Conservation (phyloP, 2,329 filamentous ascomycete species). For the Lachnellula occidentalis region DNA sequence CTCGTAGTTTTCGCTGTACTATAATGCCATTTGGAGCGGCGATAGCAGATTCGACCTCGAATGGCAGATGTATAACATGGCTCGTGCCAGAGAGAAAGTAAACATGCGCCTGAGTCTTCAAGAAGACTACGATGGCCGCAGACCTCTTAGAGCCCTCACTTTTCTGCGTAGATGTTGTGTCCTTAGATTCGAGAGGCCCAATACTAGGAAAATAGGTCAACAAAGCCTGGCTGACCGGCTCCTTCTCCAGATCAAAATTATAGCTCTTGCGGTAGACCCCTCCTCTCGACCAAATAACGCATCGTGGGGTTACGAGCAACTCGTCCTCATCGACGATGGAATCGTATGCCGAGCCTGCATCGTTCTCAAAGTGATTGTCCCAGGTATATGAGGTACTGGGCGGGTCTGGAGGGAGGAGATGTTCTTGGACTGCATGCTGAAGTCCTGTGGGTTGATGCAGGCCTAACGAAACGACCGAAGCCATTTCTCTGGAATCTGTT, state of each 20-base stretch:
- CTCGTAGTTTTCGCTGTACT: constrained; percentile 70
- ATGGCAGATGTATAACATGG: constrained; percentile 88
- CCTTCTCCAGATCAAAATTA: constrained; percentile 80
- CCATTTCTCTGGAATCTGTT: constrained; percentile 53
- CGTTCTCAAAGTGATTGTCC: constrained; percentile 54
- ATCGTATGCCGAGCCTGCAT: constrained; percentile 21
- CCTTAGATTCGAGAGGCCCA: constrained; percentile 23
- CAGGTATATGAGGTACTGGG: constrained; percentile 66
- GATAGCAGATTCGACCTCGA: constrained; percentile 85
- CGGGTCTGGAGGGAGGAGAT: constrained; percentile 65
- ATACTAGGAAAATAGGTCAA: constrained; percentile 68
- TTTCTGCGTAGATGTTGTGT: constrained; percentile 16
- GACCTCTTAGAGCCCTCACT: constrained; percentile 34
- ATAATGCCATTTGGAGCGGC: constrained; percentile 78
- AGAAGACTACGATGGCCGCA: constrained; percentile 79
- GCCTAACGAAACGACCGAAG: constrained; percentile 83
- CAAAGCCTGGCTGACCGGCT: constrained; percentile 78
- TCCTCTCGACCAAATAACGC: constrained; percentile 73
- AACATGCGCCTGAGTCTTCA: constrained; percentile 88
- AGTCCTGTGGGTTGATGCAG: constrained; percentile 83
- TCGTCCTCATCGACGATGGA: constrained; percentile 30
- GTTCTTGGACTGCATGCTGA: constrained; percentile 75
- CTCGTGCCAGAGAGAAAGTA: constrained; percentile 85
- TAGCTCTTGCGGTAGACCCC: constrained; percentile 80
- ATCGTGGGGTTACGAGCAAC: constrained; percentile 28